Conservation (phyloP, 202 grass and related monocot species). For the Tripidium arundinaceum region DNA sequence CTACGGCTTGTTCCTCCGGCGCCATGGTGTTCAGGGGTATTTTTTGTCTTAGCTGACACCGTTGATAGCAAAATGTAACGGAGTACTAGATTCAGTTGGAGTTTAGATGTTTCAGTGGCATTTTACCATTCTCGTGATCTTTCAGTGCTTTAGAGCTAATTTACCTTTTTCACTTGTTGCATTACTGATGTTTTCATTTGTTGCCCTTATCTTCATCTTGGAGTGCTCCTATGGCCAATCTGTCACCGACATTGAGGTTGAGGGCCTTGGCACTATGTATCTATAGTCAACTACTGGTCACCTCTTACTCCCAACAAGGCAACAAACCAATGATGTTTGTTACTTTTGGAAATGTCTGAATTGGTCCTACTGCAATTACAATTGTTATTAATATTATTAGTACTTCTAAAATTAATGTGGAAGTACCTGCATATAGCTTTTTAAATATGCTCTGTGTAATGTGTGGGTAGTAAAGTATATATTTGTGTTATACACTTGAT, state of each 20-base stretch:
- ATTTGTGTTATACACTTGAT: slow-evolving; percentile 9
- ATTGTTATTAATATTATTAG: not conserved
- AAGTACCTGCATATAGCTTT: not conserved
- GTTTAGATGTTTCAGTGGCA: not conserved
- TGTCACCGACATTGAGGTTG: not conserved
- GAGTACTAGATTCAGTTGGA: not conserved
- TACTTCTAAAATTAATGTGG: too few species aligned
- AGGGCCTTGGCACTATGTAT: not conserved
- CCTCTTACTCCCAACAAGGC: not conserved
- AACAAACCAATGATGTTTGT: slow-evolving; percentile 7
- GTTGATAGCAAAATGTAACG: not conserved
- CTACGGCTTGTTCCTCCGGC: not conserved
- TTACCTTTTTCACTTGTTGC: not conserved
- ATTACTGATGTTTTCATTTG: not conserved
- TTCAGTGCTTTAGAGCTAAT: not conserved
- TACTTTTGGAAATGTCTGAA: not conserved
- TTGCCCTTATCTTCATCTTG: not conserved
- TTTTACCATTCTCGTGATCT: not conserved
- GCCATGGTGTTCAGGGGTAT: not conserved
- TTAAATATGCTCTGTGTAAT: not conserved
- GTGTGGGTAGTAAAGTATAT: not conserved
- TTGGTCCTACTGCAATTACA: not conserved
- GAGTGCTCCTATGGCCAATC: not conserved
- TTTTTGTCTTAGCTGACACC: not conserved
- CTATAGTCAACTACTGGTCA: not conserved